A percentile compares a stretch with the other conserved stretches of the same genome.
Conservation (phyloP, 208 protist genomes). For the Crithidia bombi region DNA sequence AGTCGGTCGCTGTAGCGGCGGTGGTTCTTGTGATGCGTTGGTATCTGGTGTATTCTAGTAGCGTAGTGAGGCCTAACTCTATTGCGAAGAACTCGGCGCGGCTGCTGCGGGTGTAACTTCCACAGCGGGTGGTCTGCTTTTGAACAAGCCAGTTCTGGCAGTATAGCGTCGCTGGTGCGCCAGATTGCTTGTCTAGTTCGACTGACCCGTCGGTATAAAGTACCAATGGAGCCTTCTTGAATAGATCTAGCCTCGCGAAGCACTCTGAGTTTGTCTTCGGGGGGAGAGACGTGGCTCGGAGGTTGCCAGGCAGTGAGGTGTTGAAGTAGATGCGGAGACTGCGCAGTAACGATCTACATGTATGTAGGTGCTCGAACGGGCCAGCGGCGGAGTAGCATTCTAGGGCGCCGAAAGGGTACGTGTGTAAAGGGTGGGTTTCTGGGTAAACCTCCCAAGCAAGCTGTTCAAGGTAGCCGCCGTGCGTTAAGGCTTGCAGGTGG, state of each 20-base stretch:
- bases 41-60: not conserved
- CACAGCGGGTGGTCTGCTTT: not conserved
- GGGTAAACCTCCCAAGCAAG: not conserved
- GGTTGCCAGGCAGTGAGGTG: not conserved
- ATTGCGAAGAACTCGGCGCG: not conserved
- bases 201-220: not conserved
- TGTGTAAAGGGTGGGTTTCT: not conserved
- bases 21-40: not conserved
- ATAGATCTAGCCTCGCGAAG: not conserved
- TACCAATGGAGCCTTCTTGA: not conserved
- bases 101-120: not conserved
- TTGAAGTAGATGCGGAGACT: not conserved
- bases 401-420: not conserved
- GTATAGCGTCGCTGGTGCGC: not conserved
- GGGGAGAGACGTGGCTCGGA: not conserved
- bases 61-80: not conserved
- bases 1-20: no score
- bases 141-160: not conserved
- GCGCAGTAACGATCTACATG: not conserved
- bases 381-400: not conserved
- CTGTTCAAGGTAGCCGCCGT: not conserved
- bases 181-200: not conserved
- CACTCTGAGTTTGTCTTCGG: not conserved
- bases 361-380: not conserved
- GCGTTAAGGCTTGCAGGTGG: not conserved